phyloP scores from a whole-genome alignment of 2,329 filamentous ascomycete genomes.

The Aspergillus chevalieri region DNA sequence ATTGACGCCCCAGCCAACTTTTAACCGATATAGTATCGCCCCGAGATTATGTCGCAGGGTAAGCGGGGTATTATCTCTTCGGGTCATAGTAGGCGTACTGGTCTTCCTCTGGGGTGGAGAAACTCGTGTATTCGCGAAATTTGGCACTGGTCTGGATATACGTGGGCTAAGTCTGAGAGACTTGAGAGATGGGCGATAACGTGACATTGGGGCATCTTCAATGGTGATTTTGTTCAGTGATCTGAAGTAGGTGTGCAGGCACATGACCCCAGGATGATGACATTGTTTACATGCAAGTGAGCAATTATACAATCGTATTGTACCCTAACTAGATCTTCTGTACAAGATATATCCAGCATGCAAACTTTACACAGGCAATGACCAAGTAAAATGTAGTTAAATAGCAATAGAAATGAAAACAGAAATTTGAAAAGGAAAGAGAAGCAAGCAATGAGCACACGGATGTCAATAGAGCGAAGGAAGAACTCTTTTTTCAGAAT shows the following conservation, averaged over 20 bases:
- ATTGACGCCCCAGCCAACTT: slow-evolving; percentile 31
- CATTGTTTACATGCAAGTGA: too few relatives aligned
- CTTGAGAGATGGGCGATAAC: background rate
- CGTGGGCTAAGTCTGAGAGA: background rate
- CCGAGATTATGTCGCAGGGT: slow-evolving; percentile 8
- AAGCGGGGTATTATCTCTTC: slow-evolving; percentile 11
- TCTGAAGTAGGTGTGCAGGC: too few relatives aligned
- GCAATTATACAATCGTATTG: too few relatives aligned
- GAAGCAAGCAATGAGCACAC: background rate
- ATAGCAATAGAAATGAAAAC: background rate
- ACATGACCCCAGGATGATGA: too few relatives aligned
- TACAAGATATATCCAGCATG: too few relatives aligned
- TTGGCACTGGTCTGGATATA: background rate
- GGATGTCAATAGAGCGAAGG: background rate
- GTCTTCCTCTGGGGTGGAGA: slow-evolving; percentile 5
- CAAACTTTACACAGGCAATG: too few relatives aligned
- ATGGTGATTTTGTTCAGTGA: too few relatives aligned
- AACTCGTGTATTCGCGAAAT: background rate
- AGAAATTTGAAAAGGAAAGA: background rate
- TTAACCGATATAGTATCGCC: slow-evolving; percentile 26
- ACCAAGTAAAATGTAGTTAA: too few relatives aligned
- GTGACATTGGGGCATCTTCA: background rate
- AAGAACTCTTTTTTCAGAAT: background rate
- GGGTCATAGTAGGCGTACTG: slow-evolving; percentile 7
- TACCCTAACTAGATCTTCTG: too few relatives aligned